Base-by-base conservation (phyloP, 2,329 filamentous ascomycete genomes). In the Aspergillus amoenus region DNA sequence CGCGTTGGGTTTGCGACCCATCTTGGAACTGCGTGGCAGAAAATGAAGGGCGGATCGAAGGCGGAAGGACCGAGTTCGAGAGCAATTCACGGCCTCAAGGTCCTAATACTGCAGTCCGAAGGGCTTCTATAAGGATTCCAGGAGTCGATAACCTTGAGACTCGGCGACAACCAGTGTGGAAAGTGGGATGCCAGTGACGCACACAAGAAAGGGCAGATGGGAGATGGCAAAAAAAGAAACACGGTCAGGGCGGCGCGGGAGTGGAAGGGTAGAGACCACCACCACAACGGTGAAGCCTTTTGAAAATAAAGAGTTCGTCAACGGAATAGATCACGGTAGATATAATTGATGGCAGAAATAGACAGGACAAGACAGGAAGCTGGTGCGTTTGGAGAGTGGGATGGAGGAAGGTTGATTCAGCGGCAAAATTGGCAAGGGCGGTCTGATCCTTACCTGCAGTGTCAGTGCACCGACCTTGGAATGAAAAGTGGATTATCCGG, bases 1-100 rank as follows among this genome's bases (percentile, higher is more conserved):
- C 67, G 87, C 86, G 75, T 94, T 93, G 63, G 90, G 91, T 76
- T 88, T 88, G 71, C 91, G 85, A 72, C 91, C 91, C 91, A 93
- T 93, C 57, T 73, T 81, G 58, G 40, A 45, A 52, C 46, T 43
- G 54, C 53, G 59, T 57, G 52, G 58, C 56, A 60, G 55, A 62
- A 61, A 56, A 55, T 45, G 54, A 55, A 56, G 56, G 57, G 58
- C 46, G 59, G 44, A 57, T 61, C n/a, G 34, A 50, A 58, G 56
- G 56, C 51, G 56, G 51, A 51, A 40, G 41, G 49, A 34, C 8
- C 4, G 13, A 41, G 24, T 32, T 24, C 44, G 32, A 51, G 44
- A 41, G 40, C 8, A 34, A 24, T 22, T 39, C 34, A 52, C 45
- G 44, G 42, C 18, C 37, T 47, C 18, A 22, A 15, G 37, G 18